phyloP scores from a whole-genome alignment of 345 rosid genomes.

The Diplotaxis tenuifolia region DNA sequence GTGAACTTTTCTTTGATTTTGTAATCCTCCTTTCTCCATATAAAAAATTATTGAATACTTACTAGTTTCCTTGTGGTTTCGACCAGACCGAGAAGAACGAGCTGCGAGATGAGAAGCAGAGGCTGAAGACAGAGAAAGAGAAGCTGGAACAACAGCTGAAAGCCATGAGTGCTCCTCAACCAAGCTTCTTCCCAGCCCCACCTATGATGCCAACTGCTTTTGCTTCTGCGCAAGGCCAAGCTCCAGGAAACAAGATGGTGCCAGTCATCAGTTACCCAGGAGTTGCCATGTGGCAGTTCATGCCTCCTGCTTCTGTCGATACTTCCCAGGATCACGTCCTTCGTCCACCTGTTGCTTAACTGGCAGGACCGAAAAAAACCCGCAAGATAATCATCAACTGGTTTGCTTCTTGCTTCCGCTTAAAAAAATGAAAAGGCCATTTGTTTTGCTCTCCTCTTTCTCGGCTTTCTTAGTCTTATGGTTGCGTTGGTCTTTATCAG shows the following conservation, averaged over 20 bases:
- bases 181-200: slow-evolving; percentile 65
- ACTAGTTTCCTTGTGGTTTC: slow-evolving; percentile 3
- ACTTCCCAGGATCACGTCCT: slow-evolving; percentile 97
- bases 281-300: slow-evolving; percentile 98
- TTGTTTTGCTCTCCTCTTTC: slow-evolving; percentile 41
- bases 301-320: slow-evolving; percentile 93
- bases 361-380: not conserved
- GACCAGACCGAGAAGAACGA: slow-evolving; percentile 88
- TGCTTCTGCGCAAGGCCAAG: slow-evolving; percentile 74
- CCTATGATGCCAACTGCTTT: slow-evolving; percentile 69
- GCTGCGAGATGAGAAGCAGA: slow-evolving; percentile 82
- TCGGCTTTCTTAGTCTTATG: slow-evolving; percentile 37
- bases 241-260: slow-evolving; percentile 83
- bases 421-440: slow-evolving; percentile 36
- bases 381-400: slow-evolving; percentile 34
- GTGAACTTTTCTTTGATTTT: slow-evolving; percentile 28
- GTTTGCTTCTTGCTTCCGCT: slow-evolving; percentile 43
- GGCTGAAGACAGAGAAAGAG: slow-evolving; percentile 85
- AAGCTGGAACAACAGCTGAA: slow-evolving; percentile 68
- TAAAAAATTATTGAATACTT: not conserved
- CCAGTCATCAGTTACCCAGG: slow-evolving; percentile 92
- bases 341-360: slow-evolving; percentile 85
- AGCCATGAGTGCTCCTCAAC: slow-evolving; percentile 57
- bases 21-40: not conserved
- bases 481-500: slow-evolving; percentile 36